Evolutionary conservation across 176 grass and related monocot species (phyloP), one percentile per base, ranked within the genome.

Genomic region (Carex littledalei): DNA sequence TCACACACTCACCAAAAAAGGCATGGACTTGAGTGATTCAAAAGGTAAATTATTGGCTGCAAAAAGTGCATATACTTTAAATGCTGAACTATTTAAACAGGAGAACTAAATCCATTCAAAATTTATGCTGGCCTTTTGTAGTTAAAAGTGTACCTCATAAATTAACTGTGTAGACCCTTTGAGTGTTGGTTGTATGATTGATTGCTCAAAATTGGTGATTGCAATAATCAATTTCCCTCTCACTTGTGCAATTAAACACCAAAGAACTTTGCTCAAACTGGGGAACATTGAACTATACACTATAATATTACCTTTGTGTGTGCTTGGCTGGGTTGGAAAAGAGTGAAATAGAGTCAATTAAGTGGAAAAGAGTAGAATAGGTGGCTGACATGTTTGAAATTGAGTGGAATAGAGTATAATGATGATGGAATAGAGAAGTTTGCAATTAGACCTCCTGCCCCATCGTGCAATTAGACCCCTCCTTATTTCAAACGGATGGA

Each of bases 161-260:
- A 77, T 31, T 7, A 89, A 86, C 8, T 87, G 85, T 71, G 87
- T 89, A 64, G 85, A 91, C 26, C 87, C 86, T 63, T 84, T 80
- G 50, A 85, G 87, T 32, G 18, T 26, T 52, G 84, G 91, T 81
- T 88, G 84, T 12, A 86, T 88, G 14, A 86, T 84, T 88, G 14
- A 86, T 84, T 15, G 85, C 82, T 3, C 75, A 78, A 0, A 77
- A 82, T 4, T 45, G 82, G 15, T 83, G 83, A 17, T 81, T 80
- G 24, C 69, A 73, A 57, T 20, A 18, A 52, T n/a, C 8, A 74
- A 49, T 24, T 12, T n/a, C n/a, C n/a, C n/a, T n/a, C 91, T 89
- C 71, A 91, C 92, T 86, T 84, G 67, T 54, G 89, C 86, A 50
- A 78, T 87, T 82, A 12, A 79, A 73, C 6, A 89, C 85, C 88